Base-by-base conservation (phyloP, 2,329 filamentous ascomycete genomes). In the Cytospora piceicola region DNA sequence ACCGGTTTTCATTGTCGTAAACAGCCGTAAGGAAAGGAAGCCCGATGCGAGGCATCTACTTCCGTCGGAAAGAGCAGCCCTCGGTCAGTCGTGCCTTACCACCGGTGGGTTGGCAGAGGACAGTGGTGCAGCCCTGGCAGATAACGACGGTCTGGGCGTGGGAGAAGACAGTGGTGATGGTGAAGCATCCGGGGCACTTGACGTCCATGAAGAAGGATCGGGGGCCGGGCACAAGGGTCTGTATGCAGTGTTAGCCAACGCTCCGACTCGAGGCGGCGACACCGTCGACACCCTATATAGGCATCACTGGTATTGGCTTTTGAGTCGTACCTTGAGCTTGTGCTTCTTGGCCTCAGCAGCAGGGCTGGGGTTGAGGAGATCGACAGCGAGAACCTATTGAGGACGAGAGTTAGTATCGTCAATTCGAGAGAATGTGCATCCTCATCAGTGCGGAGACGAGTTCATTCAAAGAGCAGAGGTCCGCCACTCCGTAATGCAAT, bases 161-260 rank as follows among this genome's bases (percentile, higher is more conserved):
- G 72, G 94, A 98, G 92, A 98, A 99, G 84, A 99, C 95, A 82
- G 95, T 99, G 83, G 95, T 99, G 89, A 99, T 99, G 83, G 94
- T 97, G 91, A 98, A 99, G 92, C 95, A 99, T 79, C 95, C 95
- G 81, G 95, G 95, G 92, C 95, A 99, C 91, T 99, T 99, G 88
- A 99, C 95, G 82, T 99, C 95, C 95, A 99, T 99, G 92, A 99
- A 99, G 92, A 98, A 99, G 75, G 94, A 98, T 82, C 95, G 93
- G 78, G 95, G 95, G 73, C 88, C 90, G 77, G 95, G 95, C 80
- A 99, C 95, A 77, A 99, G 92, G 75, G 88, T 93, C 93, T 96
- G 74, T 70, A 63, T 54, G 34, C 52, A 32, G 29, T 61, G 63
- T 60, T 30, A 60, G 64, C 63, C 57, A 53, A 14, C 29, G 29